phyloP scores from a whole-genome alignment of 768 basidiomycete species.

The Trametes cinnabarina region DNA sequence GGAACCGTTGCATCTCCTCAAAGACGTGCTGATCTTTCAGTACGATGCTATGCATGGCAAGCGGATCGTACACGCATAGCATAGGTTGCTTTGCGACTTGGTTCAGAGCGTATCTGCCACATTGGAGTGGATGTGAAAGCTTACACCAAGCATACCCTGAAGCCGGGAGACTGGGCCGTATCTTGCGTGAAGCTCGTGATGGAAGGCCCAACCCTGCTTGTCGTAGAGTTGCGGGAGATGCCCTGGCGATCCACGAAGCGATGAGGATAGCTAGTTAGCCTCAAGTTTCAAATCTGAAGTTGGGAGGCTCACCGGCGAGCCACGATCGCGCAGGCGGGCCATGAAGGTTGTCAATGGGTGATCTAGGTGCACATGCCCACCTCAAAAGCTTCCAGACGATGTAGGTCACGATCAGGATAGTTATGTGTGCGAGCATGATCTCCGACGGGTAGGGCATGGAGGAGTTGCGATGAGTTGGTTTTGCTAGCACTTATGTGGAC shows the following conservation, averaged over 20 bases:
- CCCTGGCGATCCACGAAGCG: background rate
- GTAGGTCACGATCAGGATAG: background rate
- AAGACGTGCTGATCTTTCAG: constrained; percentile 16
- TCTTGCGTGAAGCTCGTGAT: background rate
- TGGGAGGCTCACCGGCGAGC: background rate
- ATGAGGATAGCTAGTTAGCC: background rate
- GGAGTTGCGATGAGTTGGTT: background rate
- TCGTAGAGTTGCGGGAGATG: constrained; percentile 8
- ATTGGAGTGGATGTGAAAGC: background rate
- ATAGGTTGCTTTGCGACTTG: background rate
- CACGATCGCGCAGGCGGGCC: constrained; percentile 9
- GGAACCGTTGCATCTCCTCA: constrained; percentile 8
- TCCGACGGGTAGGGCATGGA: background rate
- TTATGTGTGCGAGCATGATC: background rate
- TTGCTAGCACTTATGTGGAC: background rate
- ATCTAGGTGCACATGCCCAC: background rate
- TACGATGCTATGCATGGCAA: constrained; percentile 15
- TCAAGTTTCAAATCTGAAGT: background rate
- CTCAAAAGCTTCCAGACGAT: background rate
- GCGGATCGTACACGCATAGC: constrained; percentile 16
- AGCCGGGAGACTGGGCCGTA: constrained; percentile 12
- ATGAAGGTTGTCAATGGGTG: constrained; percentile 12
- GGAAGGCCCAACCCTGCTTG: constrained; percentile 11
- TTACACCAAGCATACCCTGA: constrained; percentile 9
- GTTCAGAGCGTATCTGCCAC: too few relatives aligned